Percentiles rank a stretch among this genome's conserved stretches.
Conservation (phyloP, 2,329 filamentous ascomycete genomes). For the Catunica adiposa region DNA sequence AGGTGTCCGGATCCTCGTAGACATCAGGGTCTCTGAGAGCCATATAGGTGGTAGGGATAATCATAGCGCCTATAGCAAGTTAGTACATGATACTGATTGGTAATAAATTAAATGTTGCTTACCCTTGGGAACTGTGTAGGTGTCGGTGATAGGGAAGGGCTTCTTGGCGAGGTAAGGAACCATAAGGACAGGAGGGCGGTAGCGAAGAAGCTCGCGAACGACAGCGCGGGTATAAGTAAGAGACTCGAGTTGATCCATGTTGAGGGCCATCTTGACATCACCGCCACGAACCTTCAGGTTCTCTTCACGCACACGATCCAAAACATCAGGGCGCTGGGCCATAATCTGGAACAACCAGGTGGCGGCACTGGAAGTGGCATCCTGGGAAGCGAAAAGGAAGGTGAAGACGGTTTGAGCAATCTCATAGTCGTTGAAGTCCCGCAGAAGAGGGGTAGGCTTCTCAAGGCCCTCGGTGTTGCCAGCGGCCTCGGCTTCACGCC, state of each 20-base stretch:
- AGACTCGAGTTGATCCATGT: conserved; percentile 74
- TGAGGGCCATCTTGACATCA: conserved; percentile 51
- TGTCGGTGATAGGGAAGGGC: conserved; percentile 73
- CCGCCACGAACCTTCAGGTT: conserved; percentile 64
- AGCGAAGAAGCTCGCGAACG: conserved; percentile 79
- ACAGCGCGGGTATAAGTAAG: conserved; percentile 84
- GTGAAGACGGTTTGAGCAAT: conserved; percentile 90
- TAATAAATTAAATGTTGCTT: conserved; percentile 17
- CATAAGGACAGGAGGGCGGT: conserved; percentile 93
- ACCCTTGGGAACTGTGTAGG: conserved; percentile 86
- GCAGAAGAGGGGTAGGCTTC: conserved; percentile 70
- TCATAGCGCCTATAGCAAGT: conserved; percentile 53
- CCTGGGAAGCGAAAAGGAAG: conserved; percentile 92
- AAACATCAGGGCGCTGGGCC: conserved; percentile 81
- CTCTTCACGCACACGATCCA: conserved; percentile 83
- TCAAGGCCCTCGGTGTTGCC: conserved; percentile 52
- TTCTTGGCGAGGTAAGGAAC: conserved; percentile 92
- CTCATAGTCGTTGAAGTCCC: conserved; percentile 78
- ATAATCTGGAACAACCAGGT: conserved; percentile 94
- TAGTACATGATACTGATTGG: conserved; percentile 6
- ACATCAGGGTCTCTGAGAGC: conserved; percentile 84
- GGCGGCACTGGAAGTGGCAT: conserved; percentile 82
- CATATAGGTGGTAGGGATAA: conserved; percentile 81
- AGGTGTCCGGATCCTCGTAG: conserved; percentile 76
- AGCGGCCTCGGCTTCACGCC: conserved; percentile 60